Base-by-base conservation (phyloP, 257 asterid genomes). In the Phtheirospermum japonicum region DNA sequence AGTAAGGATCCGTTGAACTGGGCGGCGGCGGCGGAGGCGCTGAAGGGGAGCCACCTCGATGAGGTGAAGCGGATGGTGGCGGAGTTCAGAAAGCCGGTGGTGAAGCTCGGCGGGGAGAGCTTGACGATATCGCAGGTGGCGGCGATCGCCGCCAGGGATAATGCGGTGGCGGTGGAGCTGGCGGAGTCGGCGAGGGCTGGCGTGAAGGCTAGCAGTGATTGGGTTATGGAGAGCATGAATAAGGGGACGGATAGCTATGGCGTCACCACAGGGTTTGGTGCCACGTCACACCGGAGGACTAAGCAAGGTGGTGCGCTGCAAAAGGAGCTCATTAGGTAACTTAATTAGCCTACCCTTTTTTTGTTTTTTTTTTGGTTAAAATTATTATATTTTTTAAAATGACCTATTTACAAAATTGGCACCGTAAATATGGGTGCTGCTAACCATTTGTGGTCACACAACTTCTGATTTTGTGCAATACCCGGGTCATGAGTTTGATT, bases 201-300 rank as follows among this genome's bases (percentile, higher is more conserved):
- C 28, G 85, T 80, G 7, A 76, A 74, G 72, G 85, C 82, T 13
- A 76, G 82, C 69, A 74, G 80, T 28, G 86, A 80, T 30, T 80
- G 86, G 86, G 86, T 80, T 2, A 80, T 77, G 81, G 86, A 80
- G 33, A 80, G 86, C 62, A 74, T 80, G 83, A 66, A 53, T 6
- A 77, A 80, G 42, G 86, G 86, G 9, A 77, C 82, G 0, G 85
- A 80, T 53, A 76, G 80, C 76, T 80, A 80, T 34, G 85, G 85
- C 46, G 85, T 76, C 63, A 80, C 85, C 30, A 77, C 85, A 23
- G 85, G 85, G 4, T 80, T 80, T 54, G 85, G 85, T 4, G 81
- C 86, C 31, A 80, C 86, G 6, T 77, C 83, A 1, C 86, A 77
- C 26, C 73, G 86, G 62, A 50, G 86, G 55, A 80, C 86, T 3